Percentiles rank a stretch among this genome's conserved stretches.
Conservation (phyloP, 163 green algal species). For the Trebouxiophyceae sp. region DNA sequence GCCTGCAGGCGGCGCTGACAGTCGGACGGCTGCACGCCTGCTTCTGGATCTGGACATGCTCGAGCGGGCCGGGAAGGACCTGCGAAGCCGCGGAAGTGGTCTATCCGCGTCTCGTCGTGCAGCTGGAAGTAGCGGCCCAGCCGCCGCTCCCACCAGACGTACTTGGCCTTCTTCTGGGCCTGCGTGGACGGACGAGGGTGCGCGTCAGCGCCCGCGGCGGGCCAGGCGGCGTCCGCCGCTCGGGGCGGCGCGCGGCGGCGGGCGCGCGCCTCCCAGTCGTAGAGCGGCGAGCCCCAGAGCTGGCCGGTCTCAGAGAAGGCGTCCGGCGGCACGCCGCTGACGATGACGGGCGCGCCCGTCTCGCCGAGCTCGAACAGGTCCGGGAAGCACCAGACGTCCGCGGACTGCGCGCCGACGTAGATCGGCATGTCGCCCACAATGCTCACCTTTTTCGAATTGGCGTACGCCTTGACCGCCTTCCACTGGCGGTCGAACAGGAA, state of each 20-base stretch:
- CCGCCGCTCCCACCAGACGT: constrained; percentile 79
- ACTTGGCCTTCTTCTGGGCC: constrained; percentile 68
- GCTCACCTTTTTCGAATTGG: constrained; percentile 1
- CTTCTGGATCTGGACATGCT: too few relatives aligned
- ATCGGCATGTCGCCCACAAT: constrained; percentile 98
- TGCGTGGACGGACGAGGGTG: constrained; percentile 6
- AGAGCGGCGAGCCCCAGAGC: constrained; percentile 94
- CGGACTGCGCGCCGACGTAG: constrained; percentile 91
- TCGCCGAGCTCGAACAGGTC: constrained; percentile 79
- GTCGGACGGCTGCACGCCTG: background rate
- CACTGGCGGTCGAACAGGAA: constrained; percentile 96
- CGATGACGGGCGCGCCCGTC: constrained; percentile 9
- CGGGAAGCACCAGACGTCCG: constrained; percentile 93
- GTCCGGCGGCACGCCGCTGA: constrained; percentile 89
- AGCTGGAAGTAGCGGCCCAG: constrained; percentile 76
- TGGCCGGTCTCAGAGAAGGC: constrained; percentile 90
- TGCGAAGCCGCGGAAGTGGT: constrained; percentile 94
- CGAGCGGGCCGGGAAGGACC: constrained; percentile 16
- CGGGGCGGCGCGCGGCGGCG: too few relatives aligned
- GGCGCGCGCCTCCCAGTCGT: constrained; percentile 64
- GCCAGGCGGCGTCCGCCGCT: too few relatives aligned
- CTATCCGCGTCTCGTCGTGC: constrained; percentile 93
- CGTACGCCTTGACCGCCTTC: constrained; percentile 63
- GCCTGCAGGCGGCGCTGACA: constrained; percentile 26
- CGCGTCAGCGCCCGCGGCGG: too few relatives aligned